Conservation (phyloP, 1,284 basidiomycete genomes). For the Cryptococcus deneoformans region DNA sequence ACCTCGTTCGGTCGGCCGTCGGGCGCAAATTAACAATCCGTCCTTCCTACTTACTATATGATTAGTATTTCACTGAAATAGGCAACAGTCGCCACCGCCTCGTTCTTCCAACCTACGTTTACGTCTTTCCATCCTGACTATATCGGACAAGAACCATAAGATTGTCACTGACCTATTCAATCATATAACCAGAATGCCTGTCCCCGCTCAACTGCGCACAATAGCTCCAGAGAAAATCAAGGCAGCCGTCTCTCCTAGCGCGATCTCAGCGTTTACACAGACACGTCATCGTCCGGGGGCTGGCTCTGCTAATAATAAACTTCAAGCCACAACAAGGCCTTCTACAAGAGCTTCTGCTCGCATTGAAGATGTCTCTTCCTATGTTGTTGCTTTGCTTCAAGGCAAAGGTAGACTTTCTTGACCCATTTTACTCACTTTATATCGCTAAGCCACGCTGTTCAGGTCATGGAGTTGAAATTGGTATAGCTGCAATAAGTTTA, state of each 20-base stretch:
- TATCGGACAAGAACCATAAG: no score
- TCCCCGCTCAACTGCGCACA: background rate
- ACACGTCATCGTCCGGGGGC: background rate
- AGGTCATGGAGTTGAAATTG: slow-evolving; percentile 72
- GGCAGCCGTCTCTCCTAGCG: background rate
- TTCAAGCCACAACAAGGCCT: background rate
- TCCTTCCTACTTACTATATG: no score
- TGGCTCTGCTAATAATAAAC: background rate
- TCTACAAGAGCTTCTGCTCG: slow-evolving; percentile 5
- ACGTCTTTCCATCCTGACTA: no score
- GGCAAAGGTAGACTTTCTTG: slow-evolving; percentile 12
- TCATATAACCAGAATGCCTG: background rate
- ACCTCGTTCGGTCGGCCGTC: no score
- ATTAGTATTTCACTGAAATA: no score
- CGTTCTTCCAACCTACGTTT: no score
- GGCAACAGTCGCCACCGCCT: no score
- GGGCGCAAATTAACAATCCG: no score
- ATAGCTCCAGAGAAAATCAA: background rate
- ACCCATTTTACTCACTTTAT: background rate
- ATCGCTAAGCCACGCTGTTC: background rate
- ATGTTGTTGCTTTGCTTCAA: slow-evolving; percentile 5
- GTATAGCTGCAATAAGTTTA: slow-evolving; percentile 76
- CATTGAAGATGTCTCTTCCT: background rate
- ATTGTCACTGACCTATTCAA: no score
- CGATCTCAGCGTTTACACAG: no score